phyloP scores from a whole-genome alignment of 2,329 filamentous ascomycete genomes.

The Pseudogymnoascus verrucosus region DNA sequence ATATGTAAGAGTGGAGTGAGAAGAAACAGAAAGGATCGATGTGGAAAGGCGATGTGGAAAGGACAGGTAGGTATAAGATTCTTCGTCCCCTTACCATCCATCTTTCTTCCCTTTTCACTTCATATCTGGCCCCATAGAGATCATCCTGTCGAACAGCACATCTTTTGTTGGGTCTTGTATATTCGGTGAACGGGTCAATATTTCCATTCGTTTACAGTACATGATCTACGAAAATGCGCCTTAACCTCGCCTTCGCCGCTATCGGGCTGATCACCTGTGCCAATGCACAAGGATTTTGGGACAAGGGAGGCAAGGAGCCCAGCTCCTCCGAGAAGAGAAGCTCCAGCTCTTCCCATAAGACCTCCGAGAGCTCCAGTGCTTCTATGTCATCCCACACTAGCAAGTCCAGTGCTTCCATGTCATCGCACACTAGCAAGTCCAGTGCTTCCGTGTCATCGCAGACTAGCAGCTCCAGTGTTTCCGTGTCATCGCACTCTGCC shows the following conservation, averaged over 20 bases:
- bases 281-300: neutral
- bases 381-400: neutral
- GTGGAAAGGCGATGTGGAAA: neutral
- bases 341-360: neutral
- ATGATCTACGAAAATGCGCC: constrained; percentile 8
- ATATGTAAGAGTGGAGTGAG: constrained; percentile 4
- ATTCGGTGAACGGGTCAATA: constrained; percentile 1
- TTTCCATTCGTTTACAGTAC: constrained; percentile 1
- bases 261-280: neutral
- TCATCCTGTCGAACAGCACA: neutral
- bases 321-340: neutral
- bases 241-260: neutral
- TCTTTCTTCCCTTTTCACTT: neutral
- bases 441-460: neutral
- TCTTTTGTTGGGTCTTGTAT: neutral
- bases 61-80: constrained; percentile 1
- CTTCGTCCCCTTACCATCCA: neutral
- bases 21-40: neutral
- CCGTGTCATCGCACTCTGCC: neutral
- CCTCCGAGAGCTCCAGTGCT: neutral
- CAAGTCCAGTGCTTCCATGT: neutral
- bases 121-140: neutral
- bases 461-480: neutral
- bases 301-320: neutral
- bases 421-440: neutral